A percentile compares a stretch with the other conserved stretches of the same genome.
Conservation (phyloP, 805 yeast species). For the Hanseniaspora thailandica region DNA sequence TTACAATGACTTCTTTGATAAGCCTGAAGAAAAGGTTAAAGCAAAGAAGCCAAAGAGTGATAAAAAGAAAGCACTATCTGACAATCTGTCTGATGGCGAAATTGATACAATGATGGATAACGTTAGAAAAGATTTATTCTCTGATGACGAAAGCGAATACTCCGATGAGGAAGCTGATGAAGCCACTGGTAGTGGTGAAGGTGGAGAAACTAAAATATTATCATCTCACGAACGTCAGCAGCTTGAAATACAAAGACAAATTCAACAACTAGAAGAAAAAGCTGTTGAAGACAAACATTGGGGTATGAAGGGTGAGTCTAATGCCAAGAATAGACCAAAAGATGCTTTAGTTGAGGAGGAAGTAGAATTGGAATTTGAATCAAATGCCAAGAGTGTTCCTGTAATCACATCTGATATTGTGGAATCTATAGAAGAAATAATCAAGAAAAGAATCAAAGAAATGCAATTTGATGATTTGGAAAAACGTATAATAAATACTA, state of each 20-base stretch:
- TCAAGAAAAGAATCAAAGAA: conserved; percentile 64
- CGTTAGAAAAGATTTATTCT: conserved; percentile 54
- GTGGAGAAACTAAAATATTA: conserved; percentile 25
- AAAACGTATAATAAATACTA: conserved; percentile 54
- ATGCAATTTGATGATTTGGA: conserved; percentile 77
- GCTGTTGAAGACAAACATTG: conserved; percentile 83
- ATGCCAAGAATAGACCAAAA: conserved; percentile 64
- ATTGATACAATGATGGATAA: conserved; percentile 48
- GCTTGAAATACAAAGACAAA: conserved; percentile 60
- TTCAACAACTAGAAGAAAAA: conserved; percentile 68
- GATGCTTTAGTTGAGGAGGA: conserved; percentile 77
- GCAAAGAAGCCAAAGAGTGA: conserved; percentile 17
- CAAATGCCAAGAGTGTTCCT: conserved; percentile 92
- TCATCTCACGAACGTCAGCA: conserved; percentile 82
- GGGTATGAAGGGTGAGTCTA: conserved; percentile 90
- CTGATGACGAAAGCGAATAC: conserved; percentile 31
- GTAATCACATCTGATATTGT: conserved; percentile 83
- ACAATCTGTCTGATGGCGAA: conserved; percentile 39
- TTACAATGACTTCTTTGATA: conserved; percentile 57
- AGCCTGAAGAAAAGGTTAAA: conserved; percentile 19
- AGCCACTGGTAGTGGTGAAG: conserved; percentile 13
- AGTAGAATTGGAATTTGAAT: conserved; percentile 59
- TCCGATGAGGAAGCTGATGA: conserved; percentile 20
- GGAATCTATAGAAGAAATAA: conserved; percentile 76
- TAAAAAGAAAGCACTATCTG: conserved; percentile 35